phyloP scores from a whole-genome alignment of 2,329 filamentous ascomycete species.

The Coniella lustricola region DNA sequence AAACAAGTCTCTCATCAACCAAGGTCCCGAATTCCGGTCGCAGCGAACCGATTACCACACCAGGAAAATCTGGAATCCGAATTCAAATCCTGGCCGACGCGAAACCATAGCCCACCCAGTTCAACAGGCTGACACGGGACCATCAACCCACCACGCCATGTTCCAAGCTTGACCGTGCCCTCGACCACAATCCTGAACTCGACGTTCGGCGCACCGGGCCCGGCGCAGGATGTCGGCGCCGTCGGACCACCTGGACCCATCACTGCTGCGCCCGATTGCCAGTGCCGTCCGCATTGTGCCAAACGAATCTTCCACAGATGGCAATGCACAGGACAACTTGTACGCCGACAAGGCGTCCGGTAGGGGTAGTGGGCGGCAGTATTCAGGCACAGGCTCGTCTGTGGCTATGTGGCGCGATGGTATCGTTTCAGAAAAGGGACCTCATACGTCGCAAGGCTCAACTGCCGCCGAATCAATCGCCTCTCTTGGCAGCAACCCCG shows the following conservation, averaged over 20 bases:
- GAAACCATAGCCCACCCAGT: too few species aligned
- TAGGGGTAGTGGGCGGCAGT: conserved; percentile 1
- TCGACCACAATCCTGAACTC: conserved; percentile 13
- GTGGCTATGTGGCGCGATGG: conserved; percentile 22
- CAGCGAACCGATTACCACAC: not conserved
- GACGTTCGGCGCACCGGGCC: conserved; percentile 13
- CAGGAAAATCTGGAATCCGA: not conserved
- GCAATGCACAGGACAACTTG: conserved; percentile 4
- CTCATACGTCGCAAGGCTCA: conserved; percentile 25
- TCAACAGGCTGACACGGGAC: conserved; percentile 22
- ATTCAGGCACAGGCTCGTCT: conserved; percentile 16
- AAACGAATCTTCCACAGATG: conserved; percentile 23
- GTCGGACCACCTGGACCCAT: conserved; percentile 23
- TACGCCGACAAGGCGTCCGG: conserved; percentile 1
- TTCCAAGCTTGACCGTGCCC: conserved; percentile 23
- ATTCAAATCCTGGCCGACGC: not conserved
- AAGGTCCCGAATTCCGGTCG: not conserved
- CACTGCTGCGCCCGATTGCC: conserved; percentile 33
- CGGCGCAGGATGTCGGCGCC: conserved; percentile 22
- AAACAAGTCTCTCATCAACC: too few species aligned
- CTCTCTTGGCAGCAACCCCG: conserved; percentile 29
- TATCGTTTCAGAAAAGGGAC: conserved; percentile 41
- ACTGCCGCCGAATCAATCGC: conserved; percentile 25
- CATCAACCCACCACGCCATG: conserved; percentile 19
- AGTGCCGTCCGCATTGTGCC: conserved; percentile 41